These are phyloP conservation scores for Volutella citrinella DNA, from an alignment of 2,329 filamentous ascomycete species.

Conservation along the genomic window DNA sequence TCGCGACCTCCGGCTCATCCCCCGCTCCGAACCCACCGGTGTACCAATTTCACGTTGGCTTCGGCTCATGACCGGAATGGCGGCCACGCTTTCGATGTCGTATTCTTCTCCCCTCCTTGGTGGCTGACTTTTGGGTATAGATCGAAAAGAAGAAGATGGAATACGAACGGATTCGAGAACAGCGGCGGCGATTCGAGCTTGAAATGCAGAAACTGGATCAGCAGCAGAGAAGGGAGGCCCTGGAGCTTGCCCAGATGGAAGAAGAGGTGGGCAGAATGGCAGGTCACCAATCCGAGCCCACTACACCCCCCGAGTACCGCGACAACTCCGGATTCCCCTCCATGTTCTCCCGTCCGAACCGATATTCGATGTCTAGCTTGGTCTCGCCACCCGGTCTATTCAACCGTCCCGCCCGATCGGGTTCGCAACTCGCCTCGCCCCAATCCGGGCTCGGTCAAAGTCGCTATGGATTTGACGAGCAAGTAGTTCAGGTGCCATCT, in stretches of 20 bases:
- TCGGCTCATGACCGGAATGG: constrained; percentile 1
- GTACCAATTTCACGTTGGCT: too few species aligned
- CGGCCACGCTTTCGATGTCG: constrained; percentile 4
- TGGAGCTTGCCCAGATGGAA: constrained; percentile 81
- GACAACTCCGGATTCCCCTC: constrained; percentile 74
- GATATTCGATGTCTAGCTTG: constrained; percentile 86
- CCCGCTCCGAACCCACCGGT: too few species aligned
- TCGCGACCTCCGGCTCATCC: constrained; percentile 1
- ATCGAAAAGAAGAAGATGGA: constrained; percentile 92
- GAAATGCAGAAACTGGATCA: constrained; percentile 89
- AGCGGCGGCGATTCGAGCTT: constrained; percentile 84
- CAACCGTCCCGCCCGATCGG: constrained; percentile 71
- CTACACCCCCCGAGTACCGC: constrained; percentile 90
- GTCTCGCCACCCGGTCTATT: constrained; percentile 75
- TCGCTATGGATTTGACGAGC: constrained; percentile 49
- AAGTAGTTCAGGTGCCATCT: constrained; percentile 72
- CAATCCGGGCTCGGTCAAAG: constrained; percentile 60
- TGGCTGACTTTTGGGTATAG: constrained; percentile 46
- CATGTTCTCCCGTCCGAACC: constrained; percentile 78
- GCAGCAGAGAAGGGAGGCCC: constrained; percentile 77
- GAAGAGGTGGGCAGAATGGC: constrained; percentile 66
- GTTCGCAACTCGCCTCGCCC: constrained; percentile 78
- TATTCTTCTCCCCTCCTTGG: not conserved
- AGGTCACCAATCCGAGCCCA: constrained; percentile 88
- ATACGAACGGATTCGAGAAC: constrained; percentile 86